Evolutionary conservation across 2,329 filamentous ascomycete genomes (phyloP).

Genomic region (Ustulina deusta): DNA sequence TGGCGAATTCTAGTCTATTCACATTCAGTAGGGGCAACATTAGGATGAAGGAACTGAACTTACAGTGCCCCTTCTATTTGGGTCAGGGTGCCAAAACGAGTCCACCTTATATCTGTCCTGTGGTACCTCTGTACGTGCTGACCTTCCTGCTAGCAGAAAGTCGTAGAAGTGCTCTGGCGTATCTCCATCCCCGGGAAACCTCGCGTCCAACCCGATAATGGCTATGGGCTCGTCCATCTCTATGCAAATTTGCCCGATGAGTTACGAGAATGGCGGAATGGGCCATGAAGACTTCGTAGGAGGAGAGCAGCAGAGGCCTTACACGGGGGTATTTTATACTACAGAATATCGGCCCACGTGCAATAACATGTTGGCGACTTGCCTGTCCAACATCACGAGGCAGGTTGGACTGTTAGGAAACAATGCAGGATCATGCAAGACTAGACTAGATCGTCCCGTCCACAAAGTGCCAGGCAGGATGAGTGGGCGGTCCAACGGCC

Average conservation of each 20-base stretch:
- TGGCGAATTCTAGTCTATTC: slow-evolving; percentile 38
- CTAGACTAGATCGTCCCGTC: slow-evolving; percentile 5
- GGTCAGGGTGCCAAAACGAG: slow-evolving; percentile 50
- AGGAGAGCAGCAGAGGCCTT: not conserved
- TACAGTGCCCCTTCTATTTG: slow-evolving; percentile 47
- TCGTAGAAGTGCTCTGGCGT: slow-evolving; percentile 48
- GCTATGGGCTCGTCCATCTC: slow-evolving; percentile 46
- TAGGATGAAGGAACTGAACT: slow-evolving; percentile 18
- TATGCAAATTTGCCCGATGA: not conserved
- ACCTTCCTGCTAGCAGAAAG: slow-evolving; percentile 47
- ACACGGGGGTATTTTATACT: slow-evolving; percentile 16
- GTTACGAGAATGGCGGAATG: slow-evolving; percentile 6
- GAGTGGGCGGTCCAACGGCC: slow-evolving; percentile 13
- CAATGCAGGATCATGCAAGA: slow-evolving; percentile 22
- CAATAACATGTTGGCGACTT: slow-evolving; percentile 2
- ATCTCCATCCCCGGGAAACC: slow-evolving; percentile 47
- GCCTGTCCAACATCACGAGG: slow-evolving; percentile 12
- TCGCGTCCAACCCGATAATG: slow-evolving; percentile 46
- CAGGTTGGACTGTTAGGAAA: not conserved
- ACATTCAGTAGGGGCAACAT: slow-evolving; percentile 2
- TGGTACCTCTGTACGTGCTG: slow-evolving; percentile 46
- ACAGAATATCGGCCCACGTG: slow-evolving; percentile 7
- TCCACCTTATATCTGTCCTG: slow-evolving; percentile 49
- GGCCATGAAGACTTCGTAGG: not conserved
- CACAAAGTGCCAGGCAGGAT: slow-evolving; percentile 16